Percentiles rank a stretch among this genome's conserved stretches.
phyloP scores from a whole-genome alignment of 768 basidiomycete species.

The Suillus americanus region DNA sequence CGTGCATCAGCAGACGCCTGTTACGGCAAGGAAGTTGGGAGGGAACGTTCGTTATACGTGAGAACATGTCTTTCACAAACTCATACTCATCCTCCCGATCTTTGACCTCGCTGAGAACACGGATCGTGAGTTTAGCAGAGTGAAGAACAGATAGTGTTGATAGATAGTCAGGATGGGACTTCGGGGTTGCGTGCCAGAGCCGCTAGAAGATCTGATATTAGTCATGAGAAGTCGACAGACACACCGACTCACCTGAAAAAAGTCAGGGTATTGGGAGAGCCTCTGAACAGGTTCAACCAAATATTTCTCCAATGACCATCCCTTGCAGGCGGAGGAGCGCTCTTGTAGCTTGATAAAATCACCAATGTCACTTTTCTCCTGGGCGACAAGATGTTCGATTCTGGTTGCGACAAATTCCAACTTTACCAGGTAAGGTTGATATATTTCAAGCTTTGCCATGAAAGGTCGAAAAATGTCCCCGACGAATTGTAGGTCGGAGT shows the following conservation, averaged over 20 bases:
- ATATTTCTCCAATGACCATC: conserved; percentile 66
- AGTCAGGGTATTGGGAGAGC: conserved; percentile 65
- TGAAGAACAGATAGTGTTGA: conserved; percentile 64
- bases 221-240: background rate
- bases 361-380: conserved; percentile 70
- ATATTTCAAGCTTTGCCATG: conserved; percentile 70
- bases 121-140: conserved; percentile 68
- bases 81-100: conserved; percentile 84
- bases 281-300: conserved; percentile 76
- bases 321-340: conserved; percentile 48
- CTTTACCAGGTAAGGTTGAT: conserved; percentile 83
- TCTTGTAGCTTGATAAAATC: conserved; percentile 80
- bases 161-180: conserved; percentile 68
- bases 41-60: conserved; percentile 58
- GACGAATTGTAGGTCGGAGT: conserved; percentile 48
- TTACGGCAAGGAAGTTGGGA: conserved; percentile 65
- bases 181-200: conserved; percentile 67
- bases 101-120: conserved; percentile 84
- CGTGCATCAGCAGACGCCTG: conserved; percentile 72
- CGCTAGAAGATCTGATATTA: conserved; percentile 44
- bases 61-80: conserved; percentile 59
- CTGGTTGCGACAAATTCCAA: conserved; percentile 58
- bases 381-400: conserved; percentile 49
- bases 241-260: conserved; percentile 63
- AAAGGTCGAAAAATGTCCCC: conserved; percentile 61